phyloP scores from a whole-genome alignment of 371 early-diverging fungal species.

The Batrachochytrium dendrobatidis region DNA sequence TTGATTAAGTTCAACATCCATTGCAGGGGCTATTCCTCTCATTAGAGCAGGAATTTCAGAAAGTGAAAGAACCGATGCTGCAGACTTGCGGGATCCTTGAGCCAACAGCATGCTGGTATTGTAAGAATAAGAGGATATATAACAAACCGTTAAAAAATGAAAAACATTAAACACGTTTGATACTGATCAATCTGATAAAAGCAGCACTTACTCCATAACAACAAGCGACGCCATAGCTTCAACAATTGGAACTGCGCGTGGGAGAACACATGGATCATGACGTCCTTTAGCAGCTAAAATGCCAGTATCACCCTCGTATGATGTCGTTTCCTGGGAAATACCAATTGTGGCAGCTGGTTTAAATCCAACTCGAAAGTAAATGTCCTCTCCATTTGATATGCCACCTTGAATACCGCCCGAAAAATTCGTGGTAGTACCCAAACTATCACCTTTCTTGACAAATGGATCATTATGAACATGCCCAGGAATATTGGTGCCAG shows the following conservation, averaged over 20 bases:
- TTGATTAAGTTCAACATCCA: no score
- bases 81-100: background rate
- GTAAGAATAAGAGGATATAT: no score
- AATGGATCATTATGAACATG: slow-evolving; percentile 92
- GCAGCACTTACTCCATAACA: slow-evolving; percentile 77
- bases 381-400: slow-evolving; percentile 89
- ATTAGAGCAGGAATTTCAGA: background rate
- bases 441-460: slow-evolving; percentile 33
- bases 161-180: no score
- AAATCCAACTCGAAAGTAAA: slow-evolving; percentile 95
- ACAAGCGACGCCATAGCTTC: slow-evolving; percentile 93
- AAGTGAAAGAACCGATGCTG: background rate
- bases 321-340: slow-evolving; percentile 78
- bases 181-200: background rate
- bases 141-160: no score
- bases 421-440: slow-evolving; percentile 84
- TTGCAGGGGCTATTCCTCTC: no score
- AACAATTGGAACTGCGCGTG: slow-evolving; percentile 94
- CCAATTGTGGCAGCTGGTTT: slow-evolving; percentile 95
- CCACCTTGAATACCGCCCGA: slow-evolving; percentile 95
- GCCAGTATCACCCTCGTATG: slow-evolving; percentile 76
- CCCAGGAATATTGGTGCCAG: slow-evolving; percentile 80
- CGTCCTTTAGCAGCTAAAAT: slow-evolving; percentile 86
- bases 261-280: slow-evolving; percentile 96
- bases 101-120: background rate